These are phyloP conservation scores for Agapanthus africanus DNA, from an alignment of 106 monocot species.

Conservation along the genomic window DNA sequence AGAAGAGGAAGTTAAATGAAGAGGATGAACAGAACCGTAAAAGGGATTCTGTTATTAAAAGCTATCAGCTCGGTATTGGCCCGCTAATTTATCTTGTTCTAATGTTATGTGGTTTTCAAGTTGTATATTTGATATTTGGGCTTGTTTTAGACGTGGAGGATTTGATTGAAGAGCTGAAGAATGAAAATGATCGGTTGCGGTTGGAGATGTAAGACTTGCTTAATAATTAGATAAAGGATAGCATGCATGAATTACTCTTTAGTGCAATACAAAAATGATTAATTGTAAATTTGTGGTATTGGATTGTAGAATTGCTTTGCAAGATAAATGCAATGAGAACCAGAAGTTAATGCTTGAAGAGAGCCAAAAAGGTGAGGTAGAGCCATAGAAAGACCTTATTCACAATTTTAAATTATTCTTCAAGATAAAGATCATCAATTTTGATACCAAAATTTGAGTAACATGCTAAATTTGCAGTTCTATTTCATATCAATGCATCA, in stretches of 20 bases:
- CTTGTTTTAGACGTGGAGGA: slow-evolving; percentile 22
- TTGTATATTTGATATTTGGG: not conserved
- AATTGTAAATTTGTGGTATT: not conserved
- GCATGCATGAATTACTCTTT: not conserved
- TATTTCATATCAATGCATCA: too few relatives aligned
- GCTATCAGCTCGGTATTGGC: slow-evolving; percentile 24
- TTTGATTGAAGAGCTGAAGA: slow-evolving; percentile 31
- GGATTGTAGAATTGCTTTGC: slow-evolving; percentile 28
- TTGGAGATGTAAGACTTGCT: slow-evolving; percentile 22
- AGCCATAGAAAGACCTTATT: too few relatives aligned
- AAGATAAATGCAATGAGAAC: slow-evolving; percentile 19
- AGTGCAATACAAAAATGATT: not conserved
- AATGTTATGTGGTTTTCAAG: not conserved
- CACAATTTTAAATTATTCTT: too few relatives aligned
- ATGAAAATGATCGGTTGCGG: slow-evolving; percentile 25
- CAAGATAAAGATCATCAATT: too few relatives aligned
- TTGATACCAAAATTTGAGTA: too few relatives aligned
- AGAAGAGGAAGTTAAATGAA: slow-evolving; percentile 32
- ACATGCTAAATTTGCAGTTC: too few relatives aligned
- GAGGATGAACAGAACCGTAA: slow-evolving; percentile 20
- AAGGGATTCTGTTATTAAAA: slow-evolving; percentile 6
- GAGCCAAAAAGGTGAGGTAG: slow-evolving; percentile 37
- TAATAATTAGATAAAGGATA: not conserved
- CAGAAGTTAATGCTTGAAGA: slow-evolving; percentile 32
- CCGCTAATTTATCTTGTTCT: not conserved